These are phyloP conservation scores for Phytophthora pinifolia DNA, from an alignment of 352 stramenopile species.

Conservation along the genomic window DNA sequence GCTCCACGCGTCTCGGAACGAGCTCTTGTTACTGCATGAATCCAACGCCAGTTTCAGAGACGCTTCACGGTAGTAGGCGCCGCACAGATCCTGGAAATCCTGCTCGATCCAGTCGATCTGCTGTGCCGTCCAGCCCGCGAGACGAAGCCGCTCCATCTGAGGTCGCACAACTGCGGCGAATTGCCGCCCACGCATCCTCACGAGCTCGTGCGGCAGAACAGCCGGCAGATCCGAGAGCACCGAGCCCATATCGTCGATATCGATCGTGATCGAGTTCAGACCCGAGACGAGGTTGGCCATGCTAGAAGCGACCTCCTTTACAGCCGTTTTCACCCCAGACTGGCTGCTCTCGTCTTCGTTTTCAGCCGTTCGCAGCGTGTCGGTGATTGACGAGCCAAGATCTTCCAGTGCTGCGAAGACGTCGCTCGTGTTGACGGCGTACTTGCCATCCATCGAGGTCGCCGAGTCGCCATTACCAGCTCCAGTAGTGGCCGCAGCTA, in stretches of 20 bases:
- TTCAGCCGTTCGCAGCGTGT: constrained; percentile 11
- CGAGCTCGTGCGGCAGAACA: constrained; percentile 28
- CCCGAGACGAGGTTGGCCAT: constrained; percentile 28
- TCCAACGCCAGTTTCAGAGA: constrained; percentile 20
- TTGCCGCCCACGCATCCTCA: constrained; percentile 27
- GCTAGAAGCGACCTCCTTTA: constrained; percentile 24
- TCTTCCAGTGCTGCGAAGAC: constrained; percentile 20
- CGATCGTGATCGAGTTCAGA: constrained; percentile 17
- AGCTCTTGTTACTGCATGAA: constrained; percentile 6
- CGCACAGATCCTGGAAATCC: constrained; percentile 30
- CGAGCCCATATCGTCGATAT: constrained; percentile 14
- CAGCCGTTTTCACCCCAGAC: constrained; percentile 5
- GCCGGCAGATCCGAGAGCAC: constrained; percentile 11
- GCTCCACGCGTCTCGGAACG: constrained; percentile 21
- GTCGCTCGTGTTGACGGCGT: constrained; percentile 13
- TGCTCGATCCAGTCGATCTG: constrained; percentile 39
- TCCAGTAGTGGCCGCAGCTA: constrained; percentile 12
- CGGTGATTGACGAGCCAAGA: constrained; percentile 20
- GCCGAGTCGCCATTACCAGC: constrained; percentile 2
- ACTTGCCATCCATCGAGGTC: constrained; percentile 26
- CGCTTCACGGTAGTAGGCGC: constrained; percentile 20
- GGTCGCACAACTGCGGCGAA: constrained; percentile 16
- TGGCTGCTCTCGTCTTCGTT: constrained; percentile 8
- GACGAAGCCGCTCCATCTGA: constrained; percentile 25
- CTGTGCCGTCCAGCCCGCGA: constrained; percentile 26